phyloP scores from a whole-genome alignment of 106 monocot species.

The Vanilla planifolia region DNA sequence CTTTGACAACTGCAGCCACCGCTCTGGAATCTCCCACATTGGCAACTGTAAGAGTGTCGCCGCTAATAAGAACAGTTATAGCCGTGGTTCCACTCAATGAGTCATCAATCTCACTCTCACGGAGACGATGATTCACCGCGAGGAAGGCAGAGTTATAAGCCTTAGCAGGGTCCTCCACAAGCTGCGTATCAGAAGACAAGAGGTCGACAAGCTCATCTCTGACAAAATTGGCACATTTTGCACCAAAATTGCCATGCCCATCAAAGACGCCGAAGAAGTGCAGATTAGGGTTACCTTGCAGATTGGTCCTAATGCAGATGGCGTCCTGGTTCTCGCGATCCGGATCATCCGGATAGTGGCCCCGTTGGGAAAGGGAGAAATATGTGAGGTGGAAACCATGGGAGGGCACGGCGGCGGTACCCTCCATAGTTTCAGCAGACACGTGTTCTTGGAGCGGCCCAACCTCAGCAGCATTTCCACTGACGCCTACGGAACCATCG shows the following conservation, averaged over 20 bases:
- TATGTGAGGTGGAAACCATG: slow-evolving; percentile 34
- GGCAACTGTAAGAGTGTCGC: slow-evolving; percentile 46
- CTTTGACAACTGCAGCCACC: slow-evolving; percentile 47
- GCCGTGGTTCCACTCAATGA: slow-evolving; percentile 87
- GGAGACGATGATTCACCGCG: slow-evolving; percentile 38
- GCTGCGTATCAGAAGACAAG: slow-evolving; percentile 25
- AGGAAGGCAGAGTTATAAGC: slow-evolving; percentile 44
- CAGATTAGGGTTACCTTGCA: slow-evolving; percentile 44
- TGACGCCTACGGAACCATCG: background rate
- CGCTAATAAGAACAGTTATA: slow-evolving; percentile 52
- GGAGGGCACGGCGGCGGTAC: slow-evolving; percentile 29
- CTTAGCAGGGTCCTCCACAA: slow-evolving; percentile 38
- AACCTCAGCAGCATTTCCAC: background rate
- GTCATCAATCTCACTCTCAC: slow-evolving; percentile 60
- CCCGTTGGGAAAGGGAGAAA: slow-evolving; percentile 49
- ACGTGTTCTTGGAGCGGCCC: slow-evolving; percentile 6
- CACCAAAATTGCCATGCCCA: slow-evolving; percentile 71
- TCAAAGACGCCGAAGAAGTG: slow-evolving; percentile 89
- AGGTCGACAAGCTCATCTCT: slow-evolving; percentile 34
- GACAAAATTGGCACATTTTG: slow-evolving; percentile 54
- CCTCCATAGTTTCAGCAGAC: slow-evolving; percentile 12
- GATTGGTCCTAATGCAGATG: slow-evolving; percentile 29
- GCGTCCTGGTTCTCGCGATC: slow-evolving; percentile 69
- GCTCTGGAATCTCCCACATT: slow-evolving; percentile 90
- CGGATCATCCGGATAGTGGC: slow-evolving; percentile 66